Evolutionary conservation across 192 early-diverging fungal species (phyloP).

Genomic region (Gaertneriomyces semiglobifer): DNA sequence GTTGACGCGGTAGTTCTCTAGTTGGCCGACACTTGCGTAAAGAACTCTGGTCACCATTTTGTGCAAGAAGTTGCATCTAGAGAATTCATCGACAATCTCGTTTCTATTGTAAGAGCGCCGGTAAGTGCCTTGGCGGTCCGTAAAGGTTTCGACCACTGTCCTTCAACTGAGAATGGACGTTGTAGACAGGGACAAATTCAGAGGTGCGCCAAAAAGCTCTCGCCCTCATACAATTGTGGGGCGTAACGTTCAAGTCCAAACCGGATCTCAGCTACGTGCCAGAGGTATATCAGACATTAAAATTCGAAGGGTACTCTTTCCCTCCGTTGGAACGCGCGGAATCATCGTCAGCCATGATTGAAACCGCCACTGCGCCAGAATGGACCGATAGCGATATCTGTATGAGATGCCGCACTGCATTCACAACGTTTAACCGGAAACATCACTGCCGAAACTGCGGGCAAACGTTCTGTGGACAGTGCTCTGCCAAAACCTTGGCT

Average conservation of each 20-base stretch:
- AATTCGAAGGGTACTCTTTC: conserved; percentile 74
- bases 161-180: no score
- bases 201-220: conserved; percentile 78
- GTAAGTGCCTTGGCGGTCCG: conserved; percentile 36
- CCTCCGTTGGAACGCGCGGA: conserved; percentile 64
- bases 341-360: conserved; percentile 64
- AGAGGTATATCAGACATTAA: conserved; percentile 78
- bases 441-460: conserved; percentile 99
- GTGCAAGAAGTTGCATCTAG: conserved; percentile 78
- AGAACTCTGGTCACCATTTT: conserved; percentile 88
- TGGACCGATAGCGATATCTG: conserved; percentile 96
- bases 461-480: conserved; percentile 85
- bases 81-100: conserved; percentile 87
- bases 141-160: no score
- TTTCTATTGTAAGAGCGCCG: conserved; percentile 53
- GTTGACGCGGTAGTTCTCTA: conserved; percentile 24
- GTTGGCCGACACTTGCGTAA: conserved; percentile 89
- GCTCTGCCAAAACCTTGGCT: conserved; percentile 82
- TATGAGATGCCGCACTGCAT: conserved; percentile 86
- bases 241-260: conserved; percentile 72
- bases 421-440: conserved; percentile 93
- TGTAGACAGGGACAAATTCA: conserved; percentile 47
- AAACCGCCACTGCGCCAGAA: conserved; percentile 87
- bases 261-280: conserved; percentile 72
- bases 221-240: conserved; percentile 87